Evolutionary conservation across 2,329 filamentous ascomycete species (phyloP).

Genomic region (Diaporthe aspalathi): DNA sequence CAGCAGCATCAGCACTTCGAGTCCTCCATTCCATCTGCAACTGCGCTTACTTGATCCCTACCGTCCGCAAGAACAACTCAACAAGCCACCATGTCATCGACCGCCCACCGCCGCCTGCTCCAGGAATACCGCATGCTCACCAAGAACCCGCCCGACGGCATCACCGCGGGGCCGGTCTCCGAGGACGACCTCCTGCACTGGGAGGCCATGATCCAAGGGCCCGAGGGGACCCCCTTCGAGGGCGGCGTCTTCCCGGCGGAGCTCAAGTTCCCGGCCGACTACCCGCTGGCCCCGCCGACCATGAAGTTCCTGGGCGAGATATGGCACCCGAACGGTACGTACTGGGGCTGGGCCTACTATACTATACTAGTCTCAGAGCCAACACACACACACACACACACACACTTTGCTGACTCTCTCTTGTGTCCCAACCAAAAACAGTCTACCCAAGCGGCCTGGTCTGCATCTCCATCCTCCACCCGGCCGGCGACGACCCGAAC

Average conservation of each 20-base stretch:
- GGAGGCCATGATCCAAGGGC: conserved; percentile 96
- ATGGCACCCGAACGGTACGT: conserved; percentile 93
- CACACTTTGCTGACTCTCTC: no score
- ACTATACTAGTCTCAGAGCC: no score
- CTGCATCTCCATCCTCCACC: conserved; percentile 98
- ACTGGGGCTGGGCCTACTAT: no score
- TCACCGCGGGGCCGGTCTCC: conserved; percentile 90
- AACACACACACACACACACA: no score
- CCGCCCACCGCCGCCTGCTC: conserved; percentile 83
- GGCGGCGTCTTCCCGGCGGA: conserved; percentile 96
- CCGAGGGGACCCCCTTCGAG: conserved; percentile 95
- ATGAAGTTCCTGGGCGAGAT: conserved; percentile 97
- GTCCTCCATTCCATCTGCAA: no score
- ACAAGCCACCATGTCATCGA: conserved; percentile 66
- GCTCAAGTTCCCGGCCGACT: conserved; percentile 94
- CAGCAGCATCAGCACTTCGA: not conserved
- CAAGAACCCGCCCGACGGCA: conserved; percentile 95
- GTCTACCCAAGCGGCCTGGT: conserved; percentile 93
- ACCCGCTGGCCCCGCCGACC: conserved; percentile 93
- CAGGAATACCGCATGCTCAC: conserved; percentile 96
- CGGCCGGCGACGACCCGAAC: conserved; percentile 96
- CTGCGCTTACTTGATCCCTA: no score
- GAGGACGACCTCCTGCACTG: conserved; percentile 97
- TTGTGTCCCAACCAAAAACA: conserved; percentile 50
- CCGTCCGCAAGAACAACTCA: no score